phyloP scores from a whole-genome alignment of 2,329 filamentous ascomycete species.

The Ceratocystis smalleyi region DNA sequence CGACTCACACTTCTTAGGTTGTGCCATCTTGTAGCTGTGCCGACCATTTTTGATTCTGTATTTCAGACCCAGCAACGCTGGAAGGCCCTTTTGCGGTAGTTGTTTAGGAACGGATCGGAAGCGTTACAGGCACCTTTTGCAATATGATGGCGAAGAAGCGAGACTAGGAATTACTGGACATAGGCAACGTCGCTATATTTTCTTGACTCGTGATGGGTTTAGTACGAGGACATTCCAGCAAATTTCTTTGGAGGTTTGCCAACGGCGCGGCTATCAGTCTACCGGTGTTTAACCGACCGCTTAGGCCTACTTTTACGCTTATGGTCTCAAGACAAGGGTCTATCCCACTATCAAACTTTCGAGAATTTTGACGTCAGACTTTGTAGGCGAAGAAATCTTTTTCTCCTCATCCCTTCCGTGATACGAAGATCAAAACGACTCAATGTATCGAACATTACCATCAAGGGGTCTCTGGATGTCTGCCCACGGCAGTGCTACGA shows the following conservation, averaged over 20 bases:
- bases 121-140: neutral
- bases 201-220: neutral
- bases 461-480: conserved; percentile 7
- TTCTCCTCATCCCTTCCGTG: neutral
- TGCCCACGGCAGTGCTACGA: neutral
- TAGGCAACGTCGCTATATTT: neutral
- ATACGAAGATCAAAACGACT: neutral
- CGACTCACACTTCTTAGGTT: conserved; percentile 49
- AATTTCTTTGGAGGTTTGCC: conserved; percentile 13
- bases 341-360: neutral
- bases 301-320: neutral
- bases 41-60: conserved; percentile 30
- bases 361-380: conserved; percentile 9
- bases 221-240: neutral
- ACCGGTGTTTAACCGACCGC: neutral
- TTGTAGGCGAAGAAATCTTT: conserved; percentile 7
- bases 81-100: neutral
- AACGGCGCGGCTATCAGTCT: neutral
- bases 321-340: neutral
- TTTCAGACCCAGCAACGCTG: neutral
- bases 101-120: neutral
- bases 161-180: neutral
- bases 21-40: conserved; percentile 41
- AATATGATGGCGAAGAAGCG: neutral
- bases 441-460: conserved; percentile 15